These are phyloP conservation scores for Spiraea crenata DNA, from an alignment of 331 rosid species.

Conservation along the genomic window DNA sequence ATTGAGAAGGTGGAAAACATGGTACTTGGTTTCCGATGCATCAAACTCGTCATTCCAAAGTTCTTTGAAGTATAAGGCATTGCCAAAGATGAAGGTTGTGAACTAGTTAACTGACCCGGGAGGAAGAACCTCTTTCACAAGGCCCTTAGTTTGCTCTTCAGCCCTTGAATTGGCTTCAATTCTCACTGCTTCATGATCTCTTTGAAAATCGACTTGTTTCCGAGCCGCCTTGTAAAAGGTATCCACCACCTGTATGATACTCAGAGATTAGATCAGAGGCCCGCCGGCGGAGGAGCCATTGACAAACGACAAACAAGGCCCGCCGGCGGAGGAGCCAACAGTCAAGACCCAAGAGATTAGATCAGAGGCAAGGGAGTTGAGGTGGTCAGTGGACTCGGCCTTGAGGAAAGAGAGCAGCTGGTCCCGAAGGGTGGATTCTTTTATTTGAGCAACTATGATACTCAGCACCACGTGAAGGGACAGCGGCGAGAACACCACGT, in stretches of 20 bases:
- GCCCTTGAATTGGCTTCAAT: constrained; percentile 72
- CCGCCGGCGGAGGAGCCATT: no score
- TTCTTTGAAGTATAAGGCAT: constrained; percentile 79
- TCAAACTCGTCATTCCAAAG: constrained; percentile 60
- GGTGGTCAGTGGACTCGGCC: constrained; percentile 3
- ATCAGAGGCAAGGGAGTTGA: constrained; percentile 58
- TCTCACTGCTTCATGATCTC: constrained; percentile 49
- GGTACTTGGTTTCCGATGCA: constrained; percentile 39
- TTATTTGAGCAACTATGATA: constrained; percentile 57
- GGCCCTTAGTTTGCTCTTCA: constrained; percentile 66
- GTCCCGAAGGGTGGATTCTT: constrained; percentile 52
- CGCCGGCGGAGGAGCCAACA: constrained; percentile 46
- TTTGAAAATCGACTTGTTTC: constrained; percentile 53
- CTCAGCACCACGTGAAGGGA: constrained; percentile 64
- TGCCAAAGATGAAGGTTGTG: constrained; percentile 63
- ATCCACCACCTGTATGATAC: constrained; percentile 43
- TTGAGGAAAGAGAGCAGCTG: constrained; percentile 37
- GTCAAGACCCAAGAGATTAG: constrained; percentile 41
- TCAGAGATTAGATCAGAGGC: no score
- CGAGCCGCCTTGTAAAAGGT: constrained; percentile 42
- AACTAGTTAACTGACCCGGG: constrained; percentile 41
- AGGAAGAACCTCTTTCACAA: constrained; percentile 68
- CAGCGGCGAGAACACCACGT: constrained; percentile 58
- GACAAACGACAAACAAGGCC: constrained; percentile 58
- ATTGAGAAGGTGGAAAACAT: constrained; percentile 56